These are phyloP conservation scores for Dactylellina cionopaga DNA, from an alignment of 2,329 filamentous ascomycete genomes.

Conservation along the genomic window DNA sequence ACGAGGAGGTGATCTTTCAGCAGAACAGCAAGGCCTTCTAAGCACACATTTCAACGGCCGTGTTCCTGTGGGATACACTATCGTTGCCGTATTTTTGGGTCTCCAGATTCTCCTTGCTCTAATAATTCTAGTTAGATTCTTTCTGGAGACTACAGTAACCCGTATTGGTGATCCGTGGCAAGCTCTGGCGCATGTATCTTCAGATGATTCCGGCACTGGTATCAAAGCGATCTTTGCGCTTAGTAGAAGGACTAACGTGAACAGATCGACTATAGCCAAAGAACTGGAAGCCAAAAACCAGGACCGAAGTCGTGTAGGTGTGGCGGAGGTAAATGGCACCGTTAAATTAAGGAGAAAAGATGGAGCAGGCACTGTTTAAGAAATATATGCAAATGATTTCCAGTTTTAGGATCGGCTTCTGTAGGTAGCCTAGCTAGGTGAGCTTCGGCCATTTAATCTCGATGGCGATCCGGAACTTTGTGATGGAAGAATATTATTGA, in stretches of 20 bases:
- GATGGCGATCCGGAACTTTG: too few species aligned
- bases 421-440: too few species aligned
- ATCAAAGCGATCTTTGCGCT: conserved; percentile 7
- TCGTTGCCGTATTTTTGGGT: conserved; percentile 16
- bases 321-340: background rate
- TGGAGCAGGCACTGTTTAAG: too few species aligned
- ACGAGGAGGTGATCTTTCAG: background rate
- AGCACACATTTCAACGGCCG: conserved; percentile 2
- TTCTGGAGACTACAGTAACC: conserved; percentile 5
- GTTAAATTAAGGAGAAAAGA: too few species aligned
- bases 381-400: too few species aligned
- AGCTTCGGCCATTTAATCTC: too few species aligned
- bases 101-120: conserved; percentile 19
- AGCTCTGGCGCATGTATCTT: conserved; percentile 20
- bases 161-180: conserved; percentile 39
- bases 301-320: conserved; percentile 7
- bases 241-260: conserved; percentile 5
- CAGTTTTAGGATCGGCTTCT: too few species aligned
- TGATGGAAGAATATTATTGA: too few species aligned
- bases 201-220: background rate
- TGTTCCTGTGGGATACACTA: conserved; percentile 8
- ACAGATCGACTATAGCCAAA: conserved; percentile 5
- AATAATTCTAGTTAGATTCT: conserved; percentile 26
- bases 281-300: background rate
- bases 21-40: conserved; percentile 13